phyloP scores from a whole-genome alignment of 1,284 basidiomycete species.

The Marasmius sp. region DNA sequence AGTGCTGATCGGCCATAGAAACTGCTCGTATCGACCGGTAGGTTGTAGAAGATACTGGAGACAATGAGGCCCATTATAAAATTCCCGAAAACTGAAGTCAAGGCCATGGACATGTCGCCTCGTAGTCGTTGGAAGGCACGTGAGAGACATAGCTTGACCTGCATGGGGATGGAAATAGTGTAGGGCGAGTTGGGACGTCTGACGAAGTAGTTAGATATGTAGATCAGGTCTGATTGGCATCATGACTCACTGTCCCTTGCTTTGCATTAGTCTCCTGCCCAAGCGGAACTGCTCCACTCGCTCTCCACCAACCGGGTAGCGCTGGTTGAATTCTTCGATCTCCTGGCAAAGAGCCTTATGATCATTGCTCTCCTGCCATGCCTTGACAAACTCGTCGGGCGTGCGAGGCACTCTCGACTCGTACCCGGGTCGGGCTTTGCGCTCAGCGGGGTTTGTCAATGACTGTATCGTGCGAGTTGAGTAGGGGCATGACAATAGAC shows the following conservation, averaged over 20 bases:
- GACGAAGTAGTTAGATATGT: not conserved
- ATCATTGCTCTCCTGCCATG: constrained; percentile 30
- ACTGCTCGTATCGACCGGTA: constrained; percentile 39
- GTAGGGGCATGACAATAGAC: not conserved
- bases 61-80: constrained; percentile 36
- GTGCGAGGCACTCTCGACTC: constrained; percentile 50
- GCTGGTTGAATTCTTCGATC: constrained; percentile 32
- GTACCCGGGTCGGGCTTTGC: constrained; percentile 44
- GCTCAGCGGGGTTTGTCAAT: constrained; percentile 62
- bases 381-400: constrained; percentile 50
- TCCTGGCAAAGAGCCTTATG: constrained; percentile 31
- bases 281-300: constrained; percentile 34
- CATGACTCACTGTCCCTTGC: constrained; percentile 32
- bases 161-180: constrained; percentile 44
- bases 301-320: constrained; percentile 34
- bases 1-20: constrained; percentile 49
- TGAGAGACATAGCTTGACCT: constrained; percentile 53
- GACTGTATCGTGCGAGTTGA: constrained; percentile 23
- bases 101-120: constrained; percentile 38
- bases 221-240: constrained; percentile 29
- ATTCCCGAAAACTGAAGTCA: constrained; percentile 10
- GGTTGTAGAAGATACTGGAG: constrained; percentile 50
- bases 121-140: constrained; percentile 55
- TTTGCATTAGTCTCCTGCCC: constrained; percentile 37
- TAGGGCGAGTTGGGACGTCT: constrained; percentile 30